Conservation (phyloP, 345 rosid species). For the Eucalyptus polybractea region DNA sequence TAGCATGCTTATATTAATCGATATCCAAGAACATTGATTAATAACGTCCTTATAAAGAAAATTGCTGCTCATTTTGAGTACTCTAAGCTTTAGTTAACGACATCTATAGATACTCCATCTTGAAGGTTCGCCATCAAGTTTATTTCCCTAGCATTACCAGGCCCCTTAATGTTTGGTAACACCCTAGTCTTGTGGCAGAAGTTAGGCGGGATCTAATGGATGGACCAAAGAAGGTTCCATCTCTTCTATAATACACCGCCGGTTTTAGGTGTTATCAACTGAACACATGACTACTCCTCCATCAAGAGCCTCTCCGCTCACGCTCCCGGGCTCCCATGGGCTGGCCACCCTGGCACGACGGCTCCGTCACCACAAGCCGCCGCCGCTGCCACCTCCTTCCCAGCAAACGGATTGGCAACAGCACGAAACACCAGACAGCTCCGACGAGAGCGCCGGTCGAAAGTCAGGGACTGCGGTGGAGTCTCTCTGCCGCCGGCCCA, state of each 20-base stretch:
- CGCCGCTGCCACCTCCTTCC: neutral
- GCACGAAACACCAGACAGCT: neutral
- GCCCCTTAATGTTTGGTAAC: neutral
- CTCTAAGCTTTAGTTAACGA: neutral
- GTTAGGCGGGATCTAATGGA: neutral
- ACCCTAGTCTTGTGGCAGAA: neutral
- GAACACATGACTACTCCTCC: neutral
- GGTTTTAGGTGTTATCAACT: neutral
- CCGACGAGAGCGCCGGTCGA: rapidly evolving
- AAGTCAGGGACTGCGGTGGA: neutral
- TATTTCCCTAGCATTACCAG: neutral
- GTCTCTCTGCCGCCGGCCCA: neutral
- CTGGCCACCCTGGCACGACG: neutral
- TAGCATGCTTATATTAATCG: neutral
- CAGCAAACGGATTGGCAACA: neutral
- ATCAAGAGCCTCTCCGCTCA: neutral
- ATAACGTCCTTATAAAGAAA: neutral
- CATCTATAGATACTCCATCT: neutral
- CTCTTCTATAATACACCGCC: neutral
- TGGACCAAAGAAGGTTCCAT: neutral
- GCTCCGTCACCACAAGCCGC: constrained; percentile 1
- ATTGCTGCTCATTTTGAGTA: neutral
- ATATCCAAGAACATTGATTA: neutral
- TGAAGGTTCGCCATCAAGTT: neutral
- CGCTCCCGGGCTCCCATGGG: neutral